Evolutionary conservation across 192 early-diverging fungal species (phyloP).

Genomic region (Oehlia diaphana): DNA sequence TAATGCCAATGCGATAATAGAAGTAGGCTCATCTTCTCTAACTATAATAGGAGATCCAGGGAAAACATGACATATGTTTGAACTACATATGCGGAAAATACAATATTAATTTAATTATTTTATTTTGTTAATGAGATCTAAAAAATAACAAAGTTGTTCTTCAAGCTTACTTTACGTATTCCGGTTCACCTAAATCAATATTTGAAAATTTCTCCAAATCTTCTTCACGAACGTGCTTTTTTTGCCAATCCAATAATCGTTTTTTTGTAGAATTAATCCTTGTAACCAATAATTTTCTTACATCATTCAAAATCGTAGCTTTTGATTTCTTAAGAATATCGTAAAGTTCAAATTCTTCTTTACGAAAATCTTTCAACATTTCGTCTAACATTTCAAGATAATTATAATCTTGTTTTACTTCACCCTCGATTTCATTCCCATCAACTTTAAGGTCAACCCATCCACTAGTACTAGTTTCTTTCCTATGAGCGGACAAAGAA

Average conservation of each 20-base stretch:
- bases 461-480: neutral
- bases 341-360: conserved; percentile 49
- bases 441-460: neutral
- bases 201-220: conserved; percentile 23
- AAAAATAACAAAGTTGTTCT: neutral
- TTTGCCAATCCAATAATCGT: conserved; percentile 53
- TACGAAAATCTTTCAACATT: conserved; percentile 37
- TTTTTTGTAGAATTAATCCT: conserved; percentile 40
- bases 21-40: conserved; percentile 85
- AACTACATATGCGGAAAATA: neutral
- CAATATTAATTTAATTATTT: neutral
- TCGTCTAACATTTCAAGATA: conserved; percentile 34
- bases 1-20: conserved; percentile 88
- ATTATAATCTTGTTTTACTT: conserved; percentile 6
- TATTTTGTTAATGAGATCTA: no score
- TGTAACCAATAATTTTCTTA: conserved; percentile 45
- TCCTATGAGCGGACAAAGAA: conserved; percentile 12
- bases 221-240: conserved; percentile 33
- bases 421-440: neutral
- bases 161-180: conserved; percentile 47
- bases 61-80: conserved; percentile 64
- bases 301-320: conserved; percentile 50
- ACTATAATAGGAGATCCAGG: conserved; percentile 80
- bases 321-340: conserved; percentile 39
- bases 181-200: conserved; percentile 52